Conservation (phyloP, 2,329 filamentous ascomycete species). For the Apiospora pterosperma region DNA sequence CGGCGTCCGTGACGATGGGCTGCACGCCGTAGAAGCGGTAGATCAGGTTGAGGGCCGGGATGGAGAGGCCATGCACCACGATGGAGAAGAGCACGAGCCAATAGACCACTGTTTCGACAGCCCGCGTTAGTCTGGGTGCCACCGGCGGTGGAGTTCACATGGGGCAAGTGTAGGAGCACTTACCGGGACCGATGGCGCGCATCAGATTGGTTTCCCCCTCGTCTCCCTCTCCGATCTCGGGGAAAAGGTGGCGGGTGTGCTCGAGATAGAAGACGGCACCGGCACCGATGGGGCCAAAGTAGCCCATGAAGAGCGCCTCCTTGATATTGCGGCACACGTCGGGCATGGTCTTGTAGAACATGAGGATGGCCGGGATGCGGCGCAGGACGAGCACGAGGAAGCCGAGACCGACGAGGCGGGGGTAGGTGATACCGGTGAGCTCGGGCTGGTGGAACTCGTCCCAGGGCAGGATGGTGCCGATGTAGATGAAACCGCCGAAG, state of each 20-base stretch:
- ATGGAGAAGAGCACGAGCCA: conserved; percentile 29
- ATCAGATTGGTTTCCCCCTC: conserved; percentile 24
- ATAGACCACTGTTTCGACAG: conserved; percentile 35
- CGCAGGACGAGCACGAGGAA: conserved; percentile 17
- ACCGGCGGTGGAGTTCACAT: too few species aligned
- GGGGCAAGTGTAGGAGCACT: too few species aligned
- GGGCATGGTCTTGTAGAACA: conserved; percentile 13
- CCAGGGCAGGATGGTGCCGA: conserved; percentile 23
- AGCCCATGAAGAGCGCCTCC: conserved; percentile 60
- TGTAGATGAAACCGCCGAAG: conserved; percentile 20
- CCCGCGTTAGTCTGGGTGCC: too few species aligned
- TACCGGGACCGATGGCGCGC: not conserved
- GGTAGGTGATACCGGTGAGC: conserved; percentile 7
- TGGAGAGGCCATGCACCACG: conserved; percentile 42
- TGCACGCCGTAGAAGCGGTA: conserved; percentile 34
- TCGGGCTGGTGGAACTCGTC: conserved; percentile 6
- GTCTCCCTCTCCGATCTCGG: conserved; percentile 29
- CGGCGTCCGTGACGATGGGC: conserved; percentile 38
- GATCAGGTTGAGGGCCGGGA: conserved; percentile 35
- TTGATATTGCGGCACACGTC: conserved; percentile 32
- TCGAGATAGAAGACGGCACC: conserved; percentile 72
- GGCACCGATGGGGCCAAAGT: conserved; percentile 75
- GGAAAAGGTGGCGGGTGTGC: conserved; percentile 40
- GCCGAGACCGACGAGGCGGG: conserved; percentile 14
- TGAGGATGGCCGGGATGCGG: conserved; percentile 17